Conservation (phyloP, 2,329 filamentous ascomycete species). For the Botryosphaeria dothidea region DNA sequence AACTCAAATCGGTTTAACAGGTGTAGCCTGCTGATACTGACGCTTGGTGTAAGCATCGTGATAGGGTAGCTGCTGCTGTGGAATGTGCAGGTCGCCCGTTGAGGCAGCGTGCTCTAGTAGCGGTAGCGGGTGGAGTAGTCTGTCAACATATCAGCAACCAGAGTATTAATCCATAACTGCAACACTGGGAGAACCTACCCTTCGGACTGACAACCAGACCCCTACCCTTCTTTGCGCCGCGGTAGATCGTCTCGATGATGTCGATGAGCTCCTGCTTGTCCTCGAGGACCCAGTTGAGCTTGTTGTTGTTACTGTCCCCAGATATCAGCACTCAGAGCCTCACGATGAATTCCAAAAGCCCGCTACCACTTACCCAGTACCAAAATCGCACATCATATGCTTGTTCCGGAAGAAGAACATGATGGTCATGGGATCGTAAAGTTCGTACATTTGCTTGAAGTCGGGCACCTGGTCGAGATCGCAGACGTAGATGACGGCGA, state of each 20-base stretch:
- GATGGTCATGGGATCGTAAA: constrained; percentile 89
- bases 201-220: constrained; percentile 97
- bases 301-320: constrained; percentile 76
- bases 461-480: constrained; percentile 67
- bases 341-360: neutral
- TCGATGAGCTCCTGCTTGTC: constrained; percentile 99
- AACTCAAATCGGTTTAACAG: neutral
- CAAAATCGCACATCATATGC: constrained; percentile 98
- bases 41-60: neutral
- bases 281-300: constrained; percentile 93
- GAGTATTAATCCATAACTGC: neutral
- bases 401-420: constrained; percentile 99
- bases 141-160: neutral
- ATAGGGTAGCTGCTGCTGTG: neutral
- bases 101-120: constrained; percentile 48
- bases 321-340: neutral
- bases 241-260: constrained; percentile 96
- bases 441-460: constrained; percentile 42
- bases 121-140: constrained; percentile 68
- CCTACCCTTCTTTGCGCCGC: constrained; percentile 96
- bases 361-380: constrained; percentile 62
- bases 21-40: neutral
- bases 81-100: neutral
- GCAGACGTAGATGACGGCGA: constrained; percentile 83
- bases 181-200: constrained; percentile 50